Evolutionary conservation across 2,329 filamentous ascomycete species (phyloP), one percentile per base, ranked within the genome.

Genomic region (Plenodomus biglobosus): DNA sequence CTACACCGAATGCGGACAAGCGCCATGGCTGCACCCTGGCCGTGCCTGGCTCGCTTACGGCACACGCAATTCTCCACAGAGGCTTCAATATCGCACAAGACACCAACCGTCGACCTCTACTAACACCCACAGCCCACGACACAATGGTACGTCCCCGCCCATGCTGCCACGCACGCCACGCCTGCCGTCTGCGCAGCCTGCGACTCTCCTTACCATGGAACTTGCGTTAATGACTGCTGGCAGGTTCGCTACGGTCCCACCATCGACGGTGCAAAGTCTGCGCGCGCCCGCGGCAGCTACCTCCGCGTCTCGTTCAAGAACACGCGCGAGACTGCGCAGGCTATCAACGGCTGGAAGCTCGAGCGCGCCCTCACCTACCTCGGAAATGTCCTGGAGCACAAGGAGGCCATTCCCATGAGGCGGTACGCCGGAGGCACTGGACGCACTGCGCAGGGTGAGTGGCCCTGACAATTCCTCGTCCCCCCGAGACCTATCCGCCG

Each of bases 271-370:
- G 67, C 66, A 67, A 71, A 71, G 85, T 95, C 90, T 81, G 94
- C 94, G 79, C 90, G 92, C 83, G 88, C 92, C 76, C 92, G 94
- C 80, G 94, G 95, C 80, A 91, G 92, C 77, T 99, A 97, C 85
- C 89, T 99, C 73, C 91, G 94, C 77, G 92, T 97, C 71, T 95
- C 90, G 71, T 99, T 96, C 90, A 99, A 99, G 88, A 99, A 99
- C 87, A 99, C 94, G 77, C 91, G 94, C 75, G 95, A 99, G 85
- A 96, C 92, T 67, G 94, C 95, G 64, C 94, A 97, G 84, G 92
- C 92, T 73, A 96, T 99, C 86, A 97, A 94, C 81, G 92, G 92
- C 80, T 96, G 91, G 91, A 96, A 96, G 84, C 78, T 97, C 75
- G 84, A 90, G 80, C 92, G 94, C 75, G 94, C 94, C 73, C 81